Evolutionary conservation across 225 moss, liverwort and hornwort species (phyloP).

Genomic region (Pleurozium schreberi): DNA sequence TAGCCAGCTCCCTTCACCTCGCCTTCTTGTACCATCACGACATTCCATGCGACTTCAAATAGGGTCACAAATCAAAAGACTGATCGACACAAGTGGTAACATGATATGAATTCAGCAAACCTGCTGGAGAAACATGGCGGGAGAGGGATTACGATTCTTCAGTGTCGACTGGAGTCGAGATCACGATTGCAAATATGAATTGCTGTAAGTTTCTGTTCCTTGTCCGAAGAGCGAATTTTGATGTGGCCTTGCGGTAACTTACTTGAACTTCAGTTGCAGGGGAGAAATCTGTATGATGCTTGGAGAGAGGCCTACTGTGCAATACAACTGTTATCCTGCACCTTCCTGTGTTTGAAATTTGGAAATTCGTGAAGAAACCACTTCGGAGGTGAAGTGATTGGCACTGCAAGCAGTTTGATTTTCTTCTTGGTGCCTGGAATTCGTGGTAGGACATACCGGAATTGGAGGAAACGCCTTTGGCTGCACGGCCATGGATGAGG

Average conservation of each 20-base stretch:
- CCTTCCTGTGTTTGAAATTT: background rate
- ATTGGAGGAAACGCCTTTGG: background rate
- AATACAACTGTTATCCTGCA: background rate
- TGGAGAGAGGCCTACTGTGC: background rate
- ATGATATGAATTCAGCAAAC: background rate
- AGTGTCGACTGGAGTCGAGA: background rate
- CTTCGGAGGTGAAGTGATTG: background rate
- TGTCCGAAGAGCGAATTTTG: background rate
- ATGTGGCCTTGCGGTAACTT: background rate
- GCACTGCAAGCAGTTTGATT: background rate
- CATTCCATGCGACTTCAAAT: background rate
- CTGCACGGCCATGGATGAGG: no score
- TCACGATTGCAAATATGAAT: background rate
- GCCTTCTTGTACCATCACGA: background rate
- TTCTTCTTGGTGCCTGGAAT: background rate
- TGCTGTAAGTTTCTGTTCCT: background rate
- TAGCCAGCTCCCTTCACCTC: background rate
- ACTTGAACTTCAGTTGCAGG: no score
- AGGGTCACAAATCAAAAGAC: background rate
- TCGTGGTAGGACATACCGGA: background rate
- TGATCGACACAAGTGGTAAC: background rate
- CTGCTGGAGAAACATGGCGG: constrained; percentile 16
- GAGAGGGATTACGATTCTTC: background rate
- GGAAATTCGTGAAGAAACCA: background rate
- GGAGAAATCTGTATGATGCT: background rate